phyloP scores from a whole-genome alignment of 768 basidiomycete species.

The Psilocybe sp. region DNA sequence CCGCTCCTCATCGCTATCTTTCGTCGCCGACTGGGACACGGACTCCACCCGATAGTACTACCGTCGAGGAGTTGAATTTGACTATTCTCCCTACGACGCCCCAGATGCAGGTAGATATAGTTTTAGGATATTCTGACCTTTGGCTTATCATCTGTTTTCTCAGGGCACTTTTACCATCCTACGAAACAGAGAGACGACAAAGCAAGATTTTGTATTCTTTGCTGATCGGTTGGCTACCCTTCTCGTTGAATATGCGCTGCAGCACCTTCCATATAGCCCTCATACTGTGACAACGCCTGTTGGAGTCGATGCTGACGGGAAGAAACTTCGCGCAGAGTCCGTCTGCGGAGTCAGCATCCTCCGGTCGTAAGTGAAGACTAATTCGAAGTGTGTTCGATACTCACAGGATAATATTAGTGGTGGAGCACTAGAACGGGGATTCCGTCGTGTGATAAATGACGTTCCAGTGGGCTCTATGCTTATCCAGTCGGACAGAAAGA shows the following conservation, averaged over 20 bases:
- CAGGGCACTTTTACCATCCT: slow-evolving; percentile 91
- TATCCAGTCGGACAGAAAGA: slow-evolving; percentile 81
- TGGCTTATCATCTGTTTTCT: neutral
- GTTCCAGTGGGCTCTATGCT: slow-evolving; percentile 86
- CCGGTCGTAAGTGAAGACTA: slow-evolving; percentile 61
- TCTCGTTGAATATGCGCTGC: slow-evolving; percentile 81
- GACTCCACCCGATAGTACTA: slow-evolving; percentile 28
- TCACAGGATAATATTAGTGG: slow-evolving; percentile 47
- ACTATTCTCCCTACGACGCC: slow-evolving; percentile 73
- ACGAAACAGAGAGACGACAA: slow-evolving; percentile 63
- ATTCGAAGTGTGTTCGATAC: neutral
- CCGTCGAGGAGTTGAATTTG: slow-evolving; percentile 48
- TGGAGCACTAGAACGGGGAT: slow-evolving; percentile 86
- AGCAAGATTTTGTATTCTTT: slow-evolving; percentile 93
- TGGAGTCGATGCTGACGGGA: slow-evolving; percentile 53
- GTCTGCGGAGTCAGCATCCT: slow-evolving; percentile 89
- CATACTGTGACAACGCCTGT: slow-evolving; percentile 69
- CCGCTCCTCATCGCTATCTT: slow-evolving; percentile 43
- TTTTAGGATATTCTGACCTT: neutral
- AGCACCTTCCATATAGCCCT: slow-evolving; percentile 69
- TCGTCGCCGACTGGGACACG: slow-evolving; percentile 32
- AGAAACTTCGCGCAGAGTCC: slow-evolving; percentile 60
- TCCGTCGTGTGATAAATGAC: slow-evolving; percentile 84
- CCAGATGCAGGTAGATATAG: slow-evolving; percentile 65
- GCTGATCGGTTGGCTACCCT: slow-evolving; percentile 83